phyloP scores from a whole-genome alignment of 2,329 filamentous ascomycete genomes.

The Parascedosporium putredinis region DNA sequence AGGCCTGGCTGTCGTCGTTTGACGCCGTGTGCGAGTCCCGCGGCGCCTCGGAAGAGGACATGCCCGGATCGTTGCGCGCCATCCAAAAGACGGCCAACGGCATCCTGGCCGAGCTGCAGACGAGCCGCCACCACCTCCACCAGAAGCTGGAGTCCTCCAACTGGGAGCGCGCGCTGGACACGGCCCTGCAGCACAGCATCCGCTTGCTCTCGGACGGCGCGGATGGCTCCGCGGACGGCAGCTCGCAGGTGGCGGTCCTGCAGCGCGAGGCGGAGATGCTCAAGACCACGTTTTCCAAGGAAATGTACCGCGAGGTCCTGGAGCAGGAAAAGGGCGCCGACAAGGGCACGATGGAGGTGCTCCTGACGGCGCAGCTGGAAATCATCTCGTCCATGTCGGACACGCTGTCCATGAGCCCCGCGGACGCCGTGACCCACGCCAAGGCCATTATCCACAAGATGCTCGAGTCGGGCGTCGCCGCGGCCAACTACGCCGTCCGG shows the following conservation, averaged over 20 bases:
- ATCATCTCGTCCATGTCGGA: constrained; percentile 75
- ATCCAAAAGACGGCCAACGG: constrained; percentile 85
- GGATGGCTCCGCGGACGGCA: constrained; percentile 45
- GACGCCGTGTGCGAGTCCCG: constrained; percentile 67
- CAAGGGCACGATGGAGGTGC: constrained; percentile 64
- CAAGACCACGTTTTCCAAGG: constrained; percentile 71
- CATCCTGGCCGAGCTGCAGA: constrained; percentile 79
- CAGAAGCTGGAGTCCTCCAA: constrained; percentile 68
- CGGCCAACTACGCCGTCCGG: constrained; percentile 77
- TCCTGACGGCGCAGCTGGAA: constrained; percentile 86
- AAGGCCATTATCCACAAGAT: constrained; percentile 68
- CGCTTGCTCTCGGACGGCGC: constrained; percentile 66
- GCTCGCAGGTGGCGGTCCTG: constrained; percentile 59
- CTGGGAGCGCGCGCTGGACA: constrained; percentile 83
- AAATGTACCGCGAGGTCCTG: constrained; percentile 64
- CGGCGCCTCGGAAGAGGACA: constrained; percentile 43
- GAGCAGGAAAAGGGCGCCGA: constrained; percentile 80
- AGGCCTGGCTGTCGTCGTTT: constrained; percentile 86
- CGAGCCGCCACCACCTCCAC: constrained; percentile 82
- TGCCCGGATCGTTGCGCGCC: constrained; percentile 57
- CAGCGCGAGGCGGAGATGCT: constrained; percentile 76
- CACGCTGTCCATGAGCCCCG: constrained; percentile 71
- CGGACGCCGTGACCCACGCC: constrained; percentile 71
- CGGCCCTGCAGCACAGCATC: constrained; percentile 76
- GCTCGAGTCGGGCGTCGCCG: constrained; percentile 63